Percentiles rank a stretch among this genome's conserved stretches.
Evolutionary conservation across 768 basidiomycete species (phyloP).

Genomic region (Gloeophyllum trabeum): DNA sequence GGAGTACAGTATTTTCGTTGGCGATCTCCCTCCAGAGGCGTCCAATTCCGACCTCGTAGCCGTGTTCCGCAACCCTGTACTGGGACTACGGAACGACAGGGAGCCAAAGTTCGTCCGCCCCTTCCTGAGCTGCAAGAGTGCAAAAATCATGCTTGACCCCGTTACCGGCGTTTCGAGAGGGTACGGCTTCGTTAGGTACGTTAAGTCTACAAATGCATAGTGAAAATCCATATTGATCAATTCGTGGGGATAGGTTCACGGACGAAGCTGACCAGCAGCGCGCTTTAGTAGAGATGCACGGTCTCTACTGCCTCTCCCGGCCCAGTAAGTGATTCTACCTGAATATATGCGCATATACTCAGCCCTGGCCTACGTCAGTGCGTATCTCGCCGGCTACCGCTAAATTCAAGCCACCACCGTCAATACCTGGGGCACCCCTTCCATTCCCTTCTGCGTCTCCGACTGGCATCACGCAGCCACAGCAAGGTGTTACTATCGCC

Average conservation of each 20-base stretch:
- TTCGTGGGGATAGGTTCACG: conserved; percentile 49
- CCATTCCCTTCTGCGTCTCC: conserved; percentile 25
- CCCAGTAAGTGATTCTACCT: conserved; percentile 49
- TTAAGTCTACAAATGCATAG: no score
- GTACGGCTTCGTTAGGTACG: conserved; percentile 86
- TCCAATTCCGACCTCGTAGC: conserved; percentile 94
- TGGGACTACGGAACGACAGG: conserved; percentile 75
- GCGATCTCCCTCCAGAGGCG: conserved; percentile 86
- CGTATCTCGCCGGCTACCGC: conserved; percentile 86
- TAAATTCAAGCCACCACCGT: conserved; percentile 61
- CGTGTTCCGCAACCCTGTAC: conserved; percentile 82
- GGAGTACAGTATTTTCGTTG: conserved; percentile 92
- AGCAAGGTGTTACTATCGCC: conserved; percentile 31
- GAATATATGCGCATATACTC: conserved; percentile 12
- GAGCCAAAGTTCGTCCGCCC: conserved; percentile 84
- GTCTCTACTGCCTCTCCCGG: conserved; percentile 78
- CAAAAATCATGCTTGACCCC: conserved; percentile 91
- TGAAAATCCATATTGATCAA: conserved; percentile 8
- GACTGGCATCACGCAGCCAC: conserved; percentile 17
- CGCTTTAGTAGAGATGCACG: conserved; percentile 86
- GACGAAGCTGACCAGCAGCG: conserved; percentile 85
- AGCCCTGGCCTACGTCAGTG: conserved; percentile 41
- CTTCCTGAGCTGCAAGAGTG: conserved; percentile 88
- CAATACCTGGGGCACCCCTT: conserved; percentile 29
- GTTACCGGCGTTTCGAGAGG: conserved; percentile 82